Evolutionary conservation across 139 green algal species (phyloP), one percentile per base, ranked within the genome.

Genomic region (Chlamydomonas sp.): DNA sequence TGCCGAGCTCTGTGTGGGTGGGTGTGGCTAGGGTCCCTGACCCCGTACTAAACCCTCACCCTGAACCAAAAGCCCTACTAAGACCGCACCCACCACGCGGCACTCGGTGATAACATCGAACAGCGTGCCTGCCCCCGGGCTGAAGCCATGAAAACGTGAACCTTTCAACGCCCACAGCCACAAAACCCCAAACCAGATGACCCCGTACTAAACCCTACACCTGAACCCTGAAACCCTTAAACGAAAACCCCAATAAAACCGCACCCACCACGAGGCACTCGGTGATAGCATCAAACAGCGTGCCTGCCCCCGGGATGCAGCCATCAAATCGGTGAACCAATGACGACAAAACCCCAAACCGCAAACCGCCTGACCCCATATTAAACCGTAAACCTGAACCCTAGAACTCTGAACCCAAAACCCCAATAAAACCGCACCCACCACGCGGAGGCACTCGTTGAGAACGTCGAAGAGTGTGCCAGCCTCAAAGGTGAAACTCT

Each of bases 21-120:
- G 13, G 43, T 54, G 43, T 54, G 43, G 43, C 13, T 26, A 54
- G 20, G 43, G 13, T 20, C 43, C n/a, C n/a, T 54, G 16, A 54
- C 43, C 13, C 16, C 16, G 43, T 26, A 26, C n/a, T 38, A 68
- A 50, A 30, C 29, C 2, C n/a, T n/a, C n/a, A n/a, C n/a, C n/a
- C n/a, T n/a, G n/a, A n/a, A n/a, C n/a, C n/a, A n/a, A n/a, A n/a
- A n/a, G n/a, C n/a, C n/a, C n/a, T n/a, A n/a, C n/a, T n/a, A n/a
- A n/a, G n/a, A n/a, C n/a, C 3, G 30, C 1, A 57, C 65, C 24
- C 61, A 75, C 68, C 65, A 67, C 50, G n/a, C n/a, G n/a, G 64
- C 64, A 71, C 64, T 74, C 73, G 1, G 62, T 76, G 37, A 71
- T 59, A 26, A 47, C 65, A 20, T 59, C 43, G n/a, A 69, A 69